Percentiles rank a stretch among this genome's conserved stretches.
These are phyloP conservation scores for Pythium utonaiense DNA, from an alignment of 352 stramenopile species.

Conservation along the genomic window DNA sequence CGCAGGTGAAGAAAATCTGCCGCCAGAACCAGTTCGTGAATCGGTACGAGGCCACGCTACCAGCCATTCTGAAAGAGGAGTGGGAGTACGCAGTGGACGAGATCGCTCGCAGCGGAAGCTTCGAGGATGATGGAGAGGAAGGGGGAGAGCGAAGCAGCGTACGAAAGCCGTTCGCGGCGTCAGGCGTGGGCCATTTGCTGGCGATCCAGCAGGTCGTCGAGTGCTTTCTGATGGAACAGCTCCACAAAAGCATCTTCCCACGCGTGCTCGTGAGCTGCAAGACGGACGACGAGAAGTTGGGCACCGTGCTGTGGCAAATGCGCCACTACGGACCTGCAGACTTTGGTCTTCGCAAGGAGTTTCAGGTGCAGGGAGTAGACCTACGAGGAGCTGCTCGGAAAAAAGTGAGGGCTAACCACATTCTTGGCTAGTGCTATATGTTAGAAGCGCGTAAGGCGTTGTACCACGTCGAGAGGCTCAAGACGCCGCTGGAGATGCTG, in stretches of 20 bases:
- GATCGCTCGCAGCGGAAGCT: constrained; percentile 43
- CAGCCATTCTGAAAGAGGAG: constrained; percentile 43
- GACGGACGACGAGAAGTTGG: constrained; percentile 45
- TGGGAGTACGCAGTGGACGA: constrained; percentile 57
- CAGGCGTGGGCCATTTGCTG: constrained; percentile 36
- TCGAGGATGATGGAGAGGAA: constrained; percentile 38
- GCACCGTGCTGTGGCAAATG: constrained; percentile 43
- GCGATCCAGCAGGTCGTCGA: constrained; percentile 79
- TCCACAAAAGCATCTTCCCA: constrained; percentile 57
- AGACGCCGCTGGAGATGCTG: constrained; percentile 75
- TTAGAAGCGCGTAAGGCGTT: constrained; percentile 39
- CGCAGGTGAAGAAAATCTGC: constrained; percentile 58
- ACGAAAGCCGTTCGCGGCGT: constrained; percentile 10
- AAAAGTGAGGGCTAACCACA: no score
- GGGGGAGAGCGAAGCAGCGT: constrained; percentile 7
- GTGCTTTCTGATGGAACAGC: constrained; percentile 75
- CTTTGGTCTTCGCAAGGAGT: constrained; percentile 68
- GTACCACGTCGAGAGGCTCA: constrained; percentile 32
- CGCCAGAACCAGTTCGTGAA: constrained; percentile 39
- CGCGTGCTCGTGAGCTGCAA: constrained; percentile 41
- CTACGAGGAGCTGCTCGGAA: no score
- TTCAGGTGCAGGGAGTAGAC: constrained; percentile 38
- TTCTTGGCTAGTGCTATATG: constrained; percentile 44
- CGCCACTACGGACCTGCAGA: constrained; percentile 57
- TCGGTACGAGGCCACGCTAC: constrained; percentile 42